Percentiles rank a stretch among this genome's conserved stretches.
Conservation (phyloP, 257 asterid genomes). For the Avicennia marina region DNA sequence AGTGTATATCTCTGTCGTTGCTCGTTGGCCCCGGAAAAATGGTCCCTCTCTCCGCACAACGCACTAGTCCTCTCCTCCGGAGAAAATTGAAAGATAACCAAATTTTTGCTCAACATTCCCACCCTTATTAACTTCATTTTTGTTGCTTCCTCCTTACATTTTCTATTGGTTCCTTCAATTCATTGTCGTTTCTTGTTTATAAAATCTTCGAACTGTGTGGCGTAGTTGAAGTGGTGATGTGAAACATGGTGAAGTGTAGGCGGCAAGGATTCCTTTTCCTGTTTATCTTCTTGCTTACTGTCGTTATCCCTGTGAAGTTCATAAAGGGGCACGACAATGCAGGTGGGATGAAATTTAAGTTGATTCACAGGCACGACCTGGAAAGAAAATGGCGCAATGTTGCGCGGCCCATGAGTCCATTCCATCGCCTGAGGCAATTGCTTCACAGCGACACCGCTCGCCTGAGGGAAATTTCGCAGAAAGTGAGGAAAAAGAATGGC, state of each 20-base stretch:
- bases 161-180: background rate
- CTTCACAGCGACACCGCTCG: constrained; percentile 35
- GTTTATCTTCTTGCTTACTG: constrained; percentile 5
- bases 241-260: constrained; percentile 18
- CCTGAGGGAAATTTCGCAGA: constrained; percentile 20
- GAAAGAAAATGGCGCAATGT: background rate
- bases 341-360: constrained; percentile 25
- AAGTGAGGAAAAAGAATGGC: constrained; percentile 3
- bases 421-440: constrained; percentile 23
- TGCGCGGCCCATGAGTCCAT: background rate
- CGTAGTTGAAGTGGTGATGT: background rate
- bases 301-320: background rate
- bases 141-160: background rate
- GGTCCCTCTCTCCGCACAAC: constrained; percentile 10
- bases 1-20: too few relatives aligned
- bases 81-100: background rate
- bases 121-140: background rate
- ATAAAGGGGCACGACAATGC: background rate
- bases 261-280: constrained; percentile 1
- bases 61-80: background rate
- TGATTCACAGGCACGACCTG: constrained; percentile 30
- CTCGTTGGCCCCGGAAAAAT: too few relatives aligned
- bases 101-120: constrained; percentile 17
- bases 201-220: too few relatives aligned
- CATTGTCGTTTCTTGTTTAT: too few relatives aligned